Conservation (phyloP, 495 filamentous ascomycete species). For the Xylaria telfairii region DNA sequence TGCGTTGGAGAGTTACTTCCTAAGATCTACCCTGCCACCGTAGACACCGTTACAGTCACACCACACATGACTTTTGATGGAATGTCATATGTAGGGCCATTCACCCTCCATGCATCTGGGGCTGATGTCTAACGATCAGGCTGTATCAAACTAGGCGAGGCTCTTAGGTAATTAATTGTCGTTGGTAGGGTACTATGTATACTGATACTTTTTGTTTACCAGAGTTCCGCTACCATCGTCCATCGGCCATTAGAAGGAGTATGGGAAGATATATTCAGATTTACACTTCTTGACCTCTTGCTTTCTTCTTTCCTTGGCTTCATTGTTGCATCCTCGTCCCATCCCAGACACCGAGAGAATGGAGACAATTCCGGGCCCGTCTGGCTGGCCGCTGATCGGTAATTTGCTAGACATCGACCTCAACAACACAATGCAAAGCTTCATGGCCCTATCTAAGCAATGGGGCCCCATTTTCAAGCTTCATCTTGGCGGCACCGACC, state of each 20-base stretch:
- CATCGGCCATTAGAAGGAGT: background rate
- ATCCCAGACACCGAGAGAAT: background rate
- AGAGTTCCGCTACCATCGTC: background rate
- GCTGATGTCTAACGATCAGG: background rate
- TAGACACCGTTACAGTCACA: background rate
- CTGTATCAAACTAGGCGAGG: background rate
- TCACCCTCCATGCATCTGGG: no score
- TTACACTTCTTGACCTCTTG: background rate
- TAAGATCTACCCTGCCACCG: background rate
- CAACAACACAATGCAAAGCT: slow-evolving; percentile 31
- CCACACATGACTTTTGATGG: no score
- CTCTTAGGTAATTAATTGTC: background rate
- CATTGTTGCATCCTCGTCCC: background rate
- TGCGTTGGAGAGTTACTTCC: background rate
- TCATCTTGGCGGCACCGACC: slow-evolving; percentile 26
- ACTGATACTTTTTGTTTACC: background rate
- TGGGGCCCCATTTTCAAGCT: background rate
- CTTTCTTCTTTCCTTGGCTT: no score
- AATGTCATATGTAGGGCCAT: no score
- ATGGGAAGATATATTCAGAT: no score
- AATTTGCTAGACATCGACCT: slow-evolving; percentile 38
- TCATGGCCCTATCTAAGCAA: slow-evolving; percentile 24
- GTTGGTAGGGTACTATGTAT: background rate
- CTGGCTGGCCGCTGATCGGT: slow-evolving; percentile 38
- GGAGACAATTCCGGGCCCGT: slow-evolving; percentile 38